These are phyloP conservation scores for Candida coleopterorum DNA, from an alignment of 805 yeast genomes.

Conservation along the genomic window DNA sequence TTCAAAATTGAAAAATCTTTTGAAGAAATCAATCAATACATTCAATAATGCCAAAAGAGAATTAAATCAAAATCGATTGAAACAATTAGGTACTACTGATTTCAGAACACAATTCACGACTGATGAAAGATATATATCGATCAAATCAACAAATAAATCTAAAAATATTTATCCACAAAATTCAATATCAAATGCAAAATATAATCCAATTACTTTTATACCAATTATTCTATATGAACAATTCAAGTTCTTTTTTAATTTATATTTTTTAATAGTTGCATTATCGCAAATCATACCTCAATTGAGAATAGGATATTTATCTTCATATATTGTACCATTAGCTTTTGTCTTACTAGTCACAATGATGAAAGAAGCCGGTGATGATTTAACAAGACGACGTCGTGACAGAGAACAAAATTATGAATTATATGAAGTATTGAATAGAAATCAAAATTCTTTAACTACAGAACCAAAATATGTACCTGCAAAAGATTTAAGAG, in stretches of 20 bases:
- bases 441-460: conserved; percentile 16
- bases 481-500: conserved; percentile 60
- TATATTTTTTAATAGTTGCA: conserved; percentile 89
- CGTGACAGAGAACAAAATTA: conserved; percentile 87
- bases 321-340: conserved; percentile 89
- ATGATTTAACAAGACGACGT: conserved; percentile 84
- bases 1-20: conserved; percentile 8
- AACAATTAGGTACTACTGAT: conserved; percentile 13
- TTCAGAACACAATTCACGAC: conserved; percentile 13
- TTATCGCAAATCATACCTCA: conserved; percentile 88
- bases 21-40: conserved; percentile 13
- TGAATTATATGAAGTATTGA: conserved; percentile 71
- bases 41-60: conserved; percentile 23
- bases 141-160: conserved; percentile 26
- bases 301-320: conserved; percentile 85
- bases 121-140: conserved; percentile 37
- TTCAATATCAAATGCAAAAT: conserved; percentile 90
- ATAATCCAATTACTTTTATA: conserved; percentile 79
- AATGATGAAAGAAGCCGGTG: conserved; percentile 93
- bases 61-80: conserved; percentile 19
- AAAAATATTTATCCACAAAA: conserved; percentile 49
- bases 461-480: conserved; percentile 23
- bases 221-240: conserved; percentile 92
- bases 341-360: conserved; percentile 91
- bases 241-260: conserved; percentile 92